phyloP scores from a whole-genome alignment of 2,329 filamentous ascomycete genomes.

The Diaporthe destruens region DNA sequence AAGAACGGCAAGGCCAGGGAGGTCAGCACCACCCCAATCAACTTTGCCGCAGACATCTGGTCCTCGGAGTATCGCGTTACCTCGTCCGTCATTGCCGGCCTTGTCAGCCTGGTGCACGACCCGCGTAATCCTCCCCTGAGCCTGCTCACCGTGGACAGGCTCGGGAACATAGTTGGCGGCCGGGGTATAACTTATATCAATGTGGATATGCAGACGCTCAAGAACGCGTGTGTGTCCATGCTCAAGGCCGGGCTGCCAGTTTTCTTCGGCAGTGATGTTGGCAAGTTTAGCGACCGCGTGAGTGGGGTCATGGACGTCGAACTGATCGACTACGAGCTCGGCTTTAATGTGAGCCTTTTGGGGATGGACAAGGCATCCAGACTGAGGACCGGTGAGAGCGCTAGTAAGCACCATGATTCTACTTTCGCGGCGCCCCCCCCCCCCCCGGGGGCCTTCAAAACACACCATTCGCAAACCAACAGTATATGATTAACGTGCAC shows the following conservation, averaged over 20 bases:
- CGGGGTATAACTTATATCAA: constrained; percentile 85
- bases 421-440: not conserved
- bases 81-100: constrained; percentile 71
- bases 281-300: constrained; percentile 78
- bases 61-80: constrained; percentile 70
- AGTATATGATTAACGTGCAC: not conserved
- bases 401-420: constrained; percentile 54
- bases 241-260: constrained; percentile 82
- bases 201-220: constrained; percentile 79
- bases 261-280: constrained; percentile 91
- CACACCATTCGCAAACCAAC: not conserved
- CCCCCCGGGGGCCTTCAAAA: not conserved
- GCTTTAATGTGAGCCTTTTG: constrained; percentile 82
- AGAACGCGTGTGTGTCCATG: constrained; percentile 81
- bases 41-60: constrained; percentile 78
- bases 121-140: constrained; percentile 81
- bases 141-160: constrained; percentile 80
- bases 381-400: constrained; percentile 78
- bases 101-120: constrained; percentile 88
- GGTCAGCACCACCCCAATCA: constrained; percentile 74
- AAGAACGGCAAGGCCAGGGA: constrained; percentile 73
- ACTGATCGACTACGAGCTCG: constrained; percentile 83
- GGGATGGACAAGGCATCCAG: constrained; percentile 82
- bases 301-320: constrained; percentile 85
- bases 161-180: constrained; percentile 86